Percentiles rank a stretch among this genome's conserved stretches.
These are phyloP conservation scores for Celoporthe dispersa DNA, from an alignment of 2,329 filamentous ascomycete species.

Conservation along the genomic window DNA sequence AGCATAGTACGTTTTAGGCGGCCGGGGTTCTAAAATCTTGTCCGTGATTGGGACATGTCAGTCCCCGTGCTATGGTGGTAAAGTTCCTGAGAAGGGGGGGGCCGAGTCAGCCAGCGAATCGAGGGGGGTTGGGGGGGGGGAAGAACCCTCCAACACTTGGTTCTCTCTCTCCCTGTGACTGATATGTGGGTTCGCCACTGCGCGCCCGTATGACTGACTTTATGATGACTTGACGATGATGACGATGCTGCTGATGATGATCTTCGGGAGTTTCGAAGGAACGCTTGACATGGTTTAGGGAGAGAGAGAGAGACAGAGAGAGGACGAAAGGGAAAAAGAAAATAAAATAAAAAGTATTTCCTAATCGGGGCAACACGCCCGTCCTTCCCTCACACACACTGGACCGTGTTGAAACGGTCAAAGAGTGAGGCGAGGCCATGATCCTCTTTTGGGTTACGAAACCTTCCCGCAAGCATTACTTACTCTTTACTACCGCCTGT, in stretches of 20 bases:
- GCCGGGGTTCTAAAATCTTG: neutral
- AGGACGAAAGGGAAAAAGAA: neutral
- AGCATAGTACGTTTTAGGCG: neutral
- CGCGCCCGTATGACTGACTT: neutral
- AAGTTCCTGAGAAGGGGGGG: neutral
- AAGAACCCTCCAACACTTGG: too few relatives aligned
- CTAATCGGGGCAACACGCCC: neutral
- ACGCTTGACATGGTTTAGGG: neutral
- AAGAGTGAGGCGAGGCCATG: neutral
- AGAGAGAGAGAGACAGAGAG: too few relatives aligned
- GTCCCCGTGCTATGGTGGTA: neutral
- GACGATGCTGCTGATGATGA: neutral
- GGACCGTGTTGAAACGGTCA: neutral
- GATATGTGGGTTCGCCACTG: neutral
- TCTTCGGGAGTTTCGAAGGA: neutral
- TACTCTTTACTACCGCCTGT: neutral
- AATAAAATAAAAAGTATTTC: neutral
- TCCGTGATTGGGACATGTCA: neutral
- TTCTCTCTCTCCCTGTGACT: neutral
- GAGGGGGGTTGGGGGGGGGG: neutral
- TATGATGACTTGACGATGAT: conserved; percentile 2
- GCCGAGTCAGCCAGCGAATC: neutral
- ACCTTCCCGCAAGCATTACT: neutral
- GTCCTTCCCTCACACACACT: neutral
- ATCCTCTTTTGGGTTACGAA: neutral